phyloP scores from a whole-genome alignment of 1,284 basidiomycete genomes.

The Cutaneotrichosporon cavernicola region DNA sequence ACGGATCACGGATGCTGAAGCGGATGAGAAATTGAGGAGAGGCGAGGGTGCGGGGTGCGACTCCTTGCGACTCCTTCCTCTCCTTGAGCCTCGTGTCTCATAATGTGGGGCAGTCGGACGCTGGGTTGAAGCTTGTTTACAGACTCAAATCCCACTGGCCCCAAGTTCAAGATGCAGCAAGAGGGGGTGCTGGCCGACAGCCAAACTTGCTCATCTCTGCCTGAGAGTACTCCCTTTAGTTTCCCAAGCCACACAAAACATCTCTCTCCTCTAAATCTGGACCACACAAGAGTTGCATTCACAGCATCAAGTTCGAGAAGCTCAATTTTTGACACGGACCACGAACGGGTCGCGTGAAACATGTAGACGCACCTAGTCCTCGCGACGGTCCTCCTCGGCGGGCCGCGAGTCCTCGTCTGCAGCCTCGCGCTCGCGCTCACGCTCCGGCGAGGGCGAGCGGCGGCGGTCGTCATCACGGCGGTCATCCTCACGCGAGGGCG shows the following conservation, averaged over 20 bases:
- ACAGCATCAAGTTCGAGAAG: background rate
- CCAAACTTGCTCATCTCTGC: no score
- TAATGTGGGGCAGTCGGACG: no score
- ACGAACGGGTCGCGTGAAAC: background rate
- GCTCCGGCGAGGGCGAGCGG: constrained; percentile 17
- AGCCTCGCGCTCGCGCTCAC: background rate
- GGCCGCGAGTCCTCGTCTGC: constrained; percentile 13
- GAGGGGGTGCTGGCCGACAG: background rate
- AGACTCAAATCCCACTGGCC: background rate
- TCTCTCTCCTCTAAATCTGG: background rate
- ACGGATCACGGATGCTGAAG: background rate
- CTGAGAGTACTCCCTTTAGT: no score
- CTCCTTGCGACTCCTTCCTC: no score
- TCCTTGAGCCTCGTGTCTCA: no score
- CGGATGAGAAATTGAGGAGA: background rate
- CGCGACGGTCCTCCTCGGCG: constrained; percentile 23
- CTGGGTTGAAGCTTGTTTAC: background rate
- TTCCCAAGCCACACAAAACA: background rate
- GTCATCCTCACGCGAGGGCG: constrained; percentile 19
- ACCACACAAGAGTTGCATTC: constrained; percentile 1
- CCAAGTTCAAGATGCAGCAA: background rate
- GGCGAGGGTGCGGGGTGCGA: background rate
- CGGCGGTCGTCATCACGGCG: constrained; percentile 34
- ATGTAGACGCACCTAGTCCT: constrained; percentile 21
- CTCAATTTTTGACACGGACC: background rate